These are phyloP conservation scores for Talaromyces funiculosus DNA, from an alignment of 2,329 filamentous ascomycete genomes.

Conservation along the genomic window DNA sequence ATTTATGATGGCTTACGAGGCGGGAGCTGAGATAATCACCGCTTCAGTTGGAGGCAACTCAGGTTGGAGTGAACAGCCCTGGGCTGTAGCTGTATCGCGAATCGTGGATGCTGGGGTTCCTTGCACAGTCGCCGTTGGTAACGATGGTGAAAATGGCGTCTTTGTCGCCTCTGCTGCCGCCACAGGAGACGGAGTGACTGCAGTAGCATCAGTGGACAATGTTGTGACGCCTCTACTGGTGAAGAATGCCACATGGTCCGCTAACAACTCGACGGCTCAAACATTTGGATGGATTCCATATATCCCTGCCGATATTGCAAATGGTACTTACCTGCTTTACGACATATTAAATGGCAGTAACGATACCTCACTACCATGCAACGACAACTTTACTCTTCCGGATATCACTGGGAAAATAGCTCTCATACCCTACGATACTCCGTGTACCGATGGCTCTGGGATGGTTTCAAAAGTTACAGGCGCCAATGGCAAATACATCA, in stretches of 20 bases:
- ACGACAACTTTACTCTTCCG: conserved; percentile 51
- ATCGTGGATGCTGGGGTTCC: conserved; percentile 13
- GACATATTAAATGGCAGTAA: conserved; percentile 38
- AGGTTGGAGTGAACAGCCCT: conserved; percentile 28
- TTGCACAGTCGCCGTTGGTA: conserved; percentile 37
- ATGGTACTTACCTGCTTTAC: conserved; percentile 44
- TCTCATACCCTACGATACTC: conserved; percentile 55
- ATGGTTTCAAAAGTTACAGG: conserved; percentile 52
- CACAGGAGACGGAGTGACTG: conserved; percentile 39
- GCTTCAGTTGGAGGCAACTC: conserved; percentile 29
- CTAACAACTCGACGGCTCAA: conserved; percentile 22
- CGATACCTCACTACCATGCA: conserved; percentile 45
- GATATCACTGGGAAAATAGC: conserved; percentile 55
- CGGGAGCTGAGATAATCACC: conserved; percentile 42
- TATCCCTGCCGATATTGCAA: conserved; percentile 27
- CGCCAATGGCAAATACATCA: conserved; percentile 55
- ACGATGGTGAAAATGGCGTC: conserved; percentile 44
- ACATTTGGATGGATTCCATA: conserved; percentile 32
- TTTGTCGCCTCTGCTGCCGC: conserved; percentile 43
- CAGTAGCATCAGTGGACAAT: conserved; percentile 44
- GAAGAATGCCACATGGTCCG: conserved; percentile 18
- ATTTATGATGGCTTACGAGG: conserved; percentile 56
- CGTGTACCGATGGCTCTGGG: conserved; percentile 44
- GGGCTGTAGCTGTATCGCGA: conserved; percentile 11
- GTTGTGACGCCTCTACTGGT: conserved; percentile 28